phyloP scores from a whole-genome alignment of 345 rosid species.

The Gossypium anomalum region DNA sequence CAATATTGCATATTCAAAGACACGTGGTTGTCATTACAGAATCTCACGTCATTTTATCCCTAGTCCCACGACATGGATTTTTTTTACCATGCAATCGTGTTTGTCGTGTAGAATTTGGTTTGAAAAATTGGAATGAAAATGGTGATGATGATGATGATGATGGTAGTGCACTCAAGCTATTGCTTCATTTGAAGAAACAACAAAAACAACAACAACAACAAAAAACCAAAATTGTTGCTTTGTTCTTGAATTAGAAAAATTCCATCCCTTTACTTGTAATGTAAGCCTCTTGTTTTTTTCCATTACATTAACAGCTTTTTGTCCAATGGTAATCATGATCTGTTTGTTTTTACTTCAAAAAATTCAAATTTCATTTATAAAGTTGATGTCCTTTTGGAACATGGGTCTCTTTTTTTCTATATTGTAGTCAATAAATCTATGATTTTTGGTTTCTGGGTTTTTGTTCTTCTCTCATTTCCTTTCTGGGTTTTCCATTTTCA shows the following conservation, averaged over 20 bases:
- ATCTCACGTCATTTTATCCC: not conserved
- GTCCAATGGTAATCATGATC: constrained; percentile 7
- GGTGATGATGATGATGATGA: no score
- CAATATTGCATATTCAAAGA: not conserved
- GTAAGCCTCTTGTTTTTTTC: not conserved
- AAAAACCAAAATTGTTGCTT: constrained; percentile 16
- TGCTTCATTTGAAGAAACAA: constrained; percentile 35
- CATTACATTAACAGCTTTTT: constrained; percentile 18
- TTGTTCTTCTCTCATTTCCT: constrained; percentile 11
- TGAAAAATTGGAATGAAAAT: no score
- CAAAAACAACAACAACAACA: not conserved
- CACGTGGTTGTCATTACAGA: no score
- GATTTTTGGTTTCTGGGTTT: constrained; percentile 13
- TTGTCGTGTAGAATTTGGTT: no score
- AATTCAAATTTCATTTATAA: not conserved
- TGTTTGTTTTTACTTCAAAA: not conserved
- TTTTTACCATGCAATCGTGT: no score
- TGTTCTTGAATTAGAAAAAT: constrained; percentile 35
- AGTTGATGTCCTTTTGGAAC: constrained; percentile 17
- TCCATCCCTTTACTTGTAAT: constrained; percentile 31
- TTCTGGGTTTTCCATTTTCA: constrained; percentile 20
- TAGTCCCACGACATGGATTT: no score
- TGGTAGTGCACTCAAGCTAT: constrained; percentile 28
- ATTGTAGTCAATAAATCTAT: not conserved
- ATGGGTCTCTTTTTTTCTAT: constrained; percentile 8